Percentiles rank a stretch among this genome's conserved stretches.
These are phyloP conservation scores for Candida orba DNA, from an alignment of 805 yeast species.

Conservation along the genomic window DNA sequence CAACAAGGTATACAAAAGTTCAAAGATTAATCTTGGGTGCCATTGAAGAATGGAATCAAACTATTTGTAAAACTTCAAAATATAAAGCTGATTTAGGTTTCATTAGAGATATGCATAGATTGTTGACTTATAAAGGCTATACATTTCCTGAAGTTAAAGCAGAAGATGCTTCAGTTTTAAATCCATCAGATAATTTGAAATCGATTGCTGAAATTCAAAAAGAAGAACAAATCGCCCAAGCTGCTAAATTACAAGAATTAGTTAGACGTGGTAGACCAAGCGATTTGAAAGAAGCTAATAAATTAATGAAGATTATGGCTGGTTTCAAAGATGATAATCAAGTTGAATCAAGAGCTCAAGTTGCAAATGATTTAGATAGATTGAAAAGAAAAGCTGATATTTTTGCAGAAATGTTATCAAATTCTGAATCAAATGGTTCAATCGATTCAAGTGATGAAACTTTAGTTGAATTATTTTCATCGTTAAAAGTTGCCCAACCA, in stretches of 20 bases:
- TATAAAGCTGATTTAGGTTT: slow-evolving; percentile 89
- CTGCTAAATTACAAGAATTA: slow-evolving; percentile 92
- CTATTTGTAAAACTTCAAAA: slow-evolving; percentile 82
- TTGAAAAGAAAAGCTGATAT: slow-evolving; percentile 81
- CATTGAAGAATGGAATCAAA: slow-evolving; percentile 95
- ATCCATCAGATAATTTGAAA: slow-evolving; percentile 80
- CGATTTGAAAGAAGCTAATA: slow-evolving; percentile 93
- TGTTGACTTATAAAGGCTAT: slow-evolving; percentile 85
- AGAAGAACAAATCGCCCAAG: slow-evolving; percentile 88
- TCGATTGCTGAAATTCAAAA: slow-evolving; percentile 84
- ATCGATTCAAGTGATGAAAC: slow-evolving; percentile 54
- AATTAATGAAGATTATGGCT: slow-evolving; percentile 95
- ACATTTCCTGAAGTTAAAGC: slow-evolving; percentile 84
- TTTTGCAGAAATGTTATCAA: slow-evolving; percentile 75
- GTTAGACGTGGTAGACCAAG: slow-evolving; percentile 93
- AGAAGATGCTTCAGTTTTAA: slow-evolving; percentile 89
- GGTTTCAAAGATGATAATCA: slow-evolving; percentile 84
- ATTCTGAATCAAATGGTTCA: slow-evolving; percentile 35
- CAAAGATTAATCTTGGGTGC: slow-evolving; percentile 83
- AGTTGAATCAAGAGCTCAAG: slow-evolving; percentile 61
- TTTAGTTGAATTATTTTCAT: slow-evolving; percentile 62
- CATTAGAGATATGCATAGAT: slow-evolving; percentile 92
- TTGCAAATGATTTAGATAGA: slow-evolving; percentile 77
- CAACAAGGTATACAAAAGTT: slow-evolving; percentile 71
- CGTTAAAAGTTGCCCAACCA: slow-evolving; percentile 81